phyloP scores from a whole-genome alignment of 2,329 filamentous ascomycete genomes.

The Colletotrichum theobromicola region DNA sequence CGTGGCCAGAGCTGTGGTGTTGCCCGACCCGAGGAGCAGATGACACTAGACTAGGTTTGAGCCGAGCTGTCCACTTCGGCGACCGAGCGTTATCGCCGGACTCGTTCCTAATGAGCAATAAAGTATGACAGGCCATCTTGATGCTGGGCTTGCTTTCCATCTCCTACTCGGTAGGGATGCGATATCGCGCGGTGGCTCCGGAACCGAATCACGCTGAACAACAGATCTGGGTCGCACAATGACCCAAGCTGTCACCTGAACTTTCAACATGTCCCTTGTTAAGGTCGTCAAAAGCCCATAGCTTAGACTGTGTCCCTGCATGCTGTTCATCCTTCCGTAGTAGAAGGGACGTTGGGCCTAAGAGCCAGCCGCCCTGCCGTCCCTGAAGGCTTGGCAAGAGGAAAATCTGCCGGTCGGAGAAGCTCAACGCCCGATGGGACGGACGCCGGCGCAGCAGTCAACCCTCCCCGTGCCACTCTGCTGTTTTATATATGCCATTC shows the following conservation, averaged over 20 bases:
- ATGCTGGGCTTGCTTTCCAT: not conserved
- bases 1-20: too few relatives aligned
- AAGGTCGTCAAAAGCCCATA: not conserved
- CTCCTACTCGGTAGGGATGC: not conserved
- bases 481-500: not conserved
- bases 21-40: not conserved
- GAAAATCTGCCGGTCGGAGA: not conserved
- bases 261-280: not conserved
- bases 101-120: fast-evolving
- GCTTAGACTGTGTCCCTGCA: not conserved
- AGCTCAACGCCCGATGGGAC: not conserved
- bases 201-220: not conserved
- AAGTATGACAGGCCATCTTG: not conserved
- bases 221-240: fast-evolving
- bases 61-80: not conserved
- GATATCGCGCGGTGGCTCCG: not conserved
- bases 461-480: not conserved
- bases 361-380: not conserved
- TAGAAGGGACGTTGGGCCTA: not conserved
- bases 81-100: fast-evolving
- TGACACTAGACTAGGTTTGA: not conserved
- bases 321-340: not conserved
- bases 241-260: not conserved
- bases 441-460: fast-evolving
- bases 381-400: not conserved